Base-by-base conservation (phyloP, 1,284 basidiomycete species). In the Cryptococcus floricola region DNA sequence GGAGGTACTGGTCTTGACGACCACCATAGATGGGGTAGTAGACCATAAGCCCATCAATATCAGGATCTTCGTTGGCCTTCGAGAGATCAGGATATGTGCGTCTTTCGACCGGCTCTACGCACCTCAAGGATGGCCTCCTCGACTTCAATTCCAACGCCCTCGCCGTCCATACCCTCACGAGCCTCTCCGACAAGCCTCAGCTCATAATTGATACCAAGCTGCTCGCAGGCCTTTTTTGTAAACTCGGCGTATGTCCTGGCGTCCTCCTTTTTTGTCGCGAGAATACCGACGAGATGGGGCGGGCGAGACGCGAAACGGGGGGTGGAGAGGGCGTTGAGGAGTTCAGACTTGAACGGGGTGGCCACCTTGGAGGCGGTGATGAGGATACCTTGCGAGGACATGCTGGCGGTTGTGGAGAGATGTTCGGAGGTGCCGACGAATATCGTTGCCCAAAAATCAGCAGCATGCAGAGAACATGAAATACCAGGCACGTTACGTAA, bases 1-100 rank as follows among this genome's bases (percentile, higher is more conserved):
- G 95, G 52, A 98, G 80, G 76, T 98, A 98, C 70, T 95, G 92
- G 74, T 98, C 95, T 86, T 97, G 60, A 63, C 85, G 85, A 46
- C 81, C 84, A 34, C 91, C 91, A 72, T 88, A 93, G 63, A 94
- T 92, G 10, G 91, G 91, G 75, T 89, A 95, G 77, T 96, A 97
- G 28, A 96, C 93, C 93, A 98, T 95, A 70, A 97, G 92, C n/a
- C 94, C 94, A 78, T 96, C 85, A 7, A 96, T 85, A 58, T 80
- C 81, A 23, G 81, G 79, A 71, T 96, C 91, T 61, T 90, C 89
- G 70, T 97, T 97, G 19, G 92, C 89, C 70, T 73, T 28, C 5
- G 37, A 23, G n/a, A 23, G n/a, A 23, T 42, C 19, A 23, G 16
- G 41, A 13, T 31, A 18, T 45, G 10, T n/a, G 14, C 52, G 37